Percentiles rank a stretch among this genome's conserved stretches.
These are phyloP conservation scores for Parmelia sp. DNA, from an alignment of 495 filamentous ascomycete species.

Conservation along the genomic window DNA sequence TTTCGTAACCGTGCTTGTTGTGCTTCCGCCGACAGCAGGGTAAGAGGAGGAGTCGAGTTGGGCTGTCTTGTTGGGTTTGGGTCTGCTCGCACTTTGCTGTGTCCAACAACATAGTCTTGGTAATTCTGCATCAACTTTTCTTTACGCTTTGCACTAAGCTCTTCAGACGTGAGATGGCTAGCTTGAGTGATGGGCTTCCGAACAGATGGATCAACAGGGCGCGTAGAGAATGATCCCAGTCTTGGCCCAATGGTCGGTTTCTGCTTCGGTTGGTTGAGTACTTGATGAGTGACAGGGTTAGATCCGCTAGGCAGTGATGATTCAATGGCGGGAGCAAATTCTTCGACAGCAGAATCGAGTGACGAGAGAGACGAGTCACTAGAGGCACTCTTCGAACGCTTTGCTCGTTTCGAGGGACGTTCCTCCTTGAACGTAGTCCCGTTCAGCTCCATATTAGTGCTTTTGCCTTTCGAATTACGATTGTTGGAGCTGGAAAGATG, in stretches of 20 bases:
- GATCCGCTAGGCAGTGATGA: constrained; percentile 4
- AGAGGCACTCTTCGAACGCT: constrained; percentile 29
- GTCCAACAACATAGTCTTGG: constrained; percentile 18
- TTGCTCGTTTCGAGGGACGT: constrained; percentile 21
- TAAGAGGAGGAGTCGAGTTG: constrained; percentile 14
- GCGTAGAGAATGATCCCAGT: constrained; percentile 22
- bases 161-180: constrained; percentile 15
- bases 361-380: constrained; percentile 44
- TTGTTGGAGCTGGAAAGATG: constrained; percentile 21
- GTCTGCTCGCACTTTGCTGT: constrained; percentile 23
- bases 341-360: constrained; percentile 26
- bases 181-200: constrained; percentile 15
- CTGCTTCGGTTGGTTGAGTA: background rate
- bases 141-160: constrained; percentile 20
- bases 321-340: constrained; percentile 22
- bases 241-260: constrained; percentile 14
- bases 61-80: constrained; percentile 7
- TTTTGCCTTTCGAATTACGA: constrained; percentile 14
- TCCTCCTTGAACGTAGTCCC: constrained; percentile 21
- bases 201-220: constrained; percentile 7
- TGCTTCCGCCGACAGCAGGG: constrained; percentile 13
- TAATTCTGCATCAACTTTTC: constrained; percentile 21
- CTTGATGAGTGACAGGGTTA: background rate
- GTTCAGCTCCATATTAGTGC: constrained; percentile 16
- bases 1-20: constrained; percentile 24